phyloP scores from a whole-genome alignment of 257 asterid species.

The Solanum okadae region DNA sequence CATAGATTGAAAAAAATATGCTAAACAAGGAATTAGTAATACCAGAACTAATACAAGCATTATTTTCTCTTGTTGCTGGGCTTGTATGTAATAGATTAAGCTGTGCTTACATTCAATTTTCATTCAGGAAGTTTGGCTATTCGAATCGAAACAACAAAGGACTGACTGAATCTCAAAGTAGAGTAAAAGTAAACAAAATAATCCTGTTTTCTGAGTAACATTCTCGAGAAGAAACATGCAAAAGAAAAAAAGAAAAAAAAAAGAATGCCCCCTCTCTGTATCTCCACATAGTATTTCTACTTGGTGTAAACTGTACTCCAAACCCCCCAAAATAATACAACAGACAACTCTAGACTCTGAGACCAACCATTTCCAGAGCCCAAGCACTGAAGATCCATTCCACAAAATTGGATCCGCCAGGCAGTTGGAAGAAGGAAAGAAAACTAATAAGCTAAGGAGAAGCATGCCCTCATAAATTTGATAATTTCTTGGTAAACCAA shows the following conservation, averaged over 20 bases:
- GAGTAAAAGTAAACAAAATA: background rate
- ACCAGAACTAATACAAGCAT: background rate
- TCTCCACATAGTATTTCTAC: background rate
- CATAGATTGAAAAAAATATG: background rate
- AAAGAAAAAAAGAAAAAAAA: too few relatives aligned
- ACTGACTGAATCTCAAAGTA: background rate
- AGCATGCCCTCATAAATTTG: conserved; percentile 20
- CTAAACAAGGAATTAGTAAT: background rate
- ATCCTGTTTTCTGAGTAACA: background rate
- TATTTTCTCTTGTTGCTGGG: background rate
- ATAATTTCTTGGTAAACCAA: conserved; percentile 31
- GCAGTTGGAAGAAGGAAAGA: background rate
- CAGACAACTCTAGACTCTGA: background rate
- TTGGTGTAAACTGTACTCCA: background rate
- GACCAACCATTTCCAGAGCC: background rate
- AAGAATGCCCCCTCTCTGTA: background rate
- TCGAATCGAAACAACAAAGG: background rate
- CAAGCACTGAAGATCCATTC: background rate
- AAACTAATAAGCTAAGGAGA: background rate
- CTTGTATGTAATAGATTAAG: background rate
- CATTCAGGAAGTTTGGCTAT: background rate
- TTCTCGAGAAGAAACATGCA: background rate
- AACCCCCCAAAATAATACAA: background rate
- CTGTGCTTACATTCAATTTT: background rate
- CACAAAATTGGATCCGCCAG: conserved; percentile 15